These are phyloP conservation scores for Immersiella caudata DNA, from an alignment of 495 filamentous ascomycete species.

Conservation along the genomic window DNA sequence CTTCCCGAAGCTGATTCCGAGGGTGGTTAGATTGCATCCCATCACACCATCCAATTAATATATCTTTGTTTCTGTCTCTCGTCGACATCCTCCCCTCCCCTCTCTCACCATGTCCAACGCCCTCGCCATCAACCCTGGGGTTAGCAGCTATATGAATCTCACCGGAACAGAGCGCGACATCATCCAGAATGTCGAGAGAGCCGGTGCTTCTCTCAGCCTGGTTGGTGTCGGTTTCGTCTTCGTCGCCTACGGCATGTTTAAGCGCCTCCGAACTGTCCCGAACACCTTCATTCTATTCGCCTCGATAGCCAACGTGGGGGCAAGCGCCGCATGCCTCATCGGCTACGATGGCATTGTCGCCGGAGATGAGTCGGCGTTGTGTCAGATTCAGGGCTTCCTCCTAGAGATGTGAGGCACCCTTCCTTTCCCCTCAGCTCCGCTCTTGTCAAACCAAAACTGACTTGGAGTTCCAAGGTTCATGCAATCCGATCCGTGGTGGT, in stretches of 20 bases:
- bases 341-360: conserved; percentile 55
- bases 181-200: conserved; percentile 48
- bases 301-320: conserved; percentile 77
- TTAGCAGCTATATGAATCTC: conserved; percentile 39
- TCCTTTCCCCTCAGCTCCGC: background rate
- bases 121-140: conserved; percentile 23
- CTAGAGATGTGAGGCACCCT: conserved; percentile 58
- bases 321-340: conserved; percentile 77
- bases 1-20: conserved; percentile 17
- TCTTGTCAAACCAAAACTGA: conserved; percentile 11
- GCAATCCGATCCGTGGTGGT: conserved; percentile 62
- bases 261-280: conserved; percentile 70
- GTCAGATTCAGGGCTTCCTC: conserved; percentile 77
- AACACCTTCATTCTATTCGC: conserved; percentile 84
- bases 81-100: conserved; percentile 16
- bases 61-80: conserved; percentile 26
- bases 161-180: conserved; percentile 32
- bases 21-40: conserved; percentile 20
- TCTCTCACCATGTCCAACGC: conserved; percentile 24
- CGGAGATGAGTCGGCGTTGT: conserved; percentile 59
- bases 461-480: conserved; percentile 49
- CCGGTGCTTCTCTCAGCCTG: conserved; percentile 63
- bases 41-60: conserved; percentile 20
- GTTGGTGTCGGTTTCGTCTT: conserved; percentile 71
- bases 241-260: conserved; percentile 63